Evolutionary conservation across 169 alveolate species (phyloP).

Genomic region (Pseudocohnilembus persalinus): DNA sequence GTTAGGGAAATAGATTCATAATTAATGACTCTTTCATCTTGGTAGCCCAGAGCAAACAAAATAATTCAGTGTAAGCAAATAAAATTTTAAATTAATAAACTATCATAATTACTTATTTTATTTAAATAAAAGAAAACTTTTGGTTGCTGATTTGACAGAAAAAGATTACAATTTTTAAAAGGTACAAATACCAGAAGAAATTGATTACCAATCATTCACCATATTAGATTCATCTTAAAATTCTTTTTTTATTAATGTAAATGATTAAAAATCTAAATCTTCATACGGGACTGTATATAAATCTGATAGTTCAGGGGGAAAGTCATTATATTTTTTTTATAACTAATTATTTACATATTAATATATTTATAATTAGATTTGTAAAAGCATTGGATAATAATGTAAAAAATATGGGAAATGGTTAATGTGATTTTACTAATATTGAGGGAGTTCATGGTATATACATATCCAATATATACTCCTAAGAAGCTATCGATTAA

Average conservation of each 20-base stretch:
- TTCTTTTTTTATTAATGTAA: slow-evolving; percentile 51
- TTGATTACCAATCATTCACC: slow-evolving; percentile 45
- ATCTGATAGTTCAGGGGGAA: slow-evolving; percentile 62
- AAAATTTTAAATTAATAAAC: no score
- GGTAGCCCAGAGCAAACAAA: slow-evolving; percentile 54
- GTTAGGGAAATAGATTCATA: slow-evolving; percentile 63
- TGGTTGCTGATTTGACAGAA: slow-evolving; percentile 37
- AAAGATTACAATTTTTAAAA: slow-evolving; percentile 46
- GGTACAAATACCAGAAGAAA: slow-evolving; percentile 51
- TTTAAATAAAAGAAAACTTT: slow-evolving; percentile 8
- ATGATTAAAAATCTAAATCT: slow-evolving; percentile 42
- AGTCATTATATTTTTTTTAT: neutral
- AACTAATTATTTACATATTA: no score
- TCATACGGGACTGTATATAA: slow-evolving; percentile 60
- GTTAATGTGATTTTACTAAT: slow-evolving; percentile 68
- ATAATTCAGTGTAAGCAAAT: neutral
- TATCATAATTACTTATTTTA: no score
- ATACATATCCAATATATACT: slow-evolving; percentile 59
- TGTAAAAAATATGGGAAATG: slow-evolving; percentile 51
- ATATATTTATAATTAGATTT: slow-evolving; percentile 17
- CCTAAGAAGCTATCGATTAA: slow-evolving; percentile 25
- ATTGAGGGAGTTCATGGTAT: slow-evolving; percentile 70
- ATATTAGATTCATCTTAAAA: slow-evolving; percentile 55
- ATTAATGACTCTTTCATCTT: slow-evolving; percentile 52
- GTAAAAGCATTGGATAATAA: slow-evolving; percentile 47